Base-by-base conservation (phyloP, 805 yeast genomes). In the Metschnikowia picachoensis region DNA sequence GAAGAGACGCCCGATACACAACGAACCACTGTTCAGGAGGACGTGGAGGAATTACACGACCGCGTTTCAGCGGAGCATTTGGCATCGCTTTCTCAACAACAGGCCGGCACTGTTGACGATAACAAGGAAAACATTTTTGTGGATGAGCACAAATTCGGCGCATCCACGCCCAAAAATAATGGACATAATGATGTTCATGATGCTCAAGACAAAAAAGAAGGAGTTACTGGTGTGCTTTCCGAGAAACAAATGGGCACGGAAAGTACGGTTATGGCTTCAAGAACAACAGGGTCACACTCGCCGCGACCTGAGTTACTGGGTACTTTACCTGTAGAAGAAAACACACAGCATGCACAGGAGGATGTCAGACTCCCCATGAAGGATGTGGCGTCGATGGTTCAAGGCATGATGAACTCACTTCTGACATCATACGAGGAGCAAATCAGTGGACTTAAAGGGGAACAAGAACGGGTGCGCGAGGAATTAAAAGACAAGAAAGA, bases 401-500 rank as follows among this genome's bases (percentile, higher is more conserved):
- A 52, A 30, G 66, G 67, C 6, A 65, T 80, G 61, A 72, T 82
- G 1, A 67, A 70, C 43, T 74, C 79, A n/a, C 65, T 83, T 42
- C 52, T 76, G 17, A 77, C 73, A 15, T 68, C 76, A n/a, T 87
- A 82, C 59, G 82, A 80, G 41, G 61, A 68, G 15, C 66, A 78
- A 36, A 80, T 53, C 75, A 74, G 50, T 34, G 74, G 80, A 4
- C 49, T 68, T 16, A 59, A 55, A 27, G 43, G 44, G 8, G 65
- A 68, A 39, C 45, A 48, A 35, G 49, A 48, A 41, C 52, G 53
- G 2, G 46, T 65, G 28, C 50, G 52, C 16, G 33, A 61, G 9
- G 83, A 80, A 49, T 60, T 87, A 39, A 68, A 66, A 29, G 74
- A 73, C 39, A 82, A 82, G 60, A 79, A 66, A 30, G 76, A 76